Evolutionary conservation across 2,329 filamentous ascomycete species (phyloP).

Genomic region (Alternaria sp.): DNA sequence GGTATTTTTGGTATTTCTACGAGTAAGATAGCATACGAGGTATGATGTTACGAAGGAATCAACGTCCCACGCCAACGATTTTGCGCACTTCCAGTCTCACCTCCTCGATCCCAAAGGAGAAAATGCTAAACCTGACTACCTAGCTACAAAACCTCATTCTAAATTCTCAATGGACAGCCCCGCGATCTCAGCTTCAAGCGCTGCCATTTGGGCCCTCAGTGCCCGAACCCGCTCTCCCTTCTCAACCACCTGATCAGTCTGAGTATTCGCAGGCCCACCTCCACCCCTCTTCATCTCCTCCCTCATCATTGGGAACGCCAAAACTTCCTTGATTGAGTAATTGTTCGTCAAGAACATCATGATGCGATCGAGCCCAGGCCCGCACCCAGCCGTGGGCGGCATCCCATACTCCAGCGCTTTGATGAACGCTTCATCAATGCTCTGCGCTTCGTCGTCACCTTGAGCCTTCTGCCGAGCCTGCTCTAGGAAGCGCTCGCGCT

Average conservation of each 20-base stretch:
- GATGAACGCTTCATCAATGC: slow-evolving; percentile 95
- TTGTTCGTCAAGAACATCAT: slow-evolving; percentile 97
- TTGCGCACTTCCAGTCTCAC: background rate
- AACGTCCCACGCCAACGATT: background rate
- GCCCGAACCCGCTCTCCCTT: background rate
- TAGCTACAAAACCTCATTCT: background rate
- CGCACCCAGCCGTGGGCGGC: slow-evolving; percentile 91
- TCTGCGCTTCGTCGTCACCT: slow-evolving; percentile 95
- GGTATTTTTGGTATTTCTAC: background rate
- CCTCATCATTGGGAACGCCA: slow-evolving; percentile 98
- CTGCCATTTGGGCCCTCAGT: background rate
- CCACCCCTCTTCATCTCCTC: slow-evolving; percentile 51
- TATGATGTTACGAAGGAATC: background rate
- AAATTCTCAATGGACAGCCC: background rate
- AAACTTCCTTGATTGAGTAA: slow-evolving; percentile 93
- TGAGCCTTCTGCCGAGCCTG: slow-evolving; percentile 91
- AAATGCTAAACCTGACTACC: background rate
- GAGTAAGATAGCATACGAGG: background rate
- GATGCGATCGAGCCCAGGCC: slow-evolving; percentile 91
- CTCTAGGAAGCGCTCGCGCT: slow-evolving; percentile 79
- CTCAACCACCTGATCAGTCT: background rate
- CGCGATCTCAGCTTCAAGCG: background rate
- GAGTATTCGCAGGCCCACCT: background rate
- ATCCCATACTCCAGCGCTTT: slow-evolving; percentile 87
- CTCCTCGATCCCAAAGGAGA: background rate